Conservation (phyloP, 2,329 filamentous ascomycete genomes). For the Colletotrichum cordylinicola region DNA sequence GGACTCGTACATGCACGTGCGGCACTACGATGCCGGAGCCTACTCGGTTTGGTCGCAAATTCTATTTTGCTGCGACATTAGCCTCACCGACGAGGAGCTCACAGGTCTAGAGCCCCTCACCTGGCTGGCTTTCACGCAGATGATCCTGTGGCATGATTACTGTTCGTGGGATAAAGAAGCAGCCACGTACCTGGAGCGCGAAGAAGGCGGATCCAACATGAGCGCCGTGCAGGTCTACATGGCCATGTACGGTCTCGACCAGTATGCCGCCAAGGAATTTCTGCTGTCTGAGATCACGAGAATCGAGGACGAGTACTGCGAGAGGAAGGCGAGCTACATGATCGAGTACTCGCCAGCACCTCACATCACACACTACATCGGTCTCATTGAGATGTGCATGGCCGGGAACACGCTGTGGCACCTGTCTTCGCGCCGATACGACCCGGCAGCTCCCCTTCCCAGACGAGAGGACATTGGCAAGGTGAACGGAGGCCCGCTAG, state of each 20-base stretch:
- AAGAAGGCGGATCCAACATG: background rate
- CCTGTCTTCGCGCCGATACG: background rate
- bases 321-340: background rate
- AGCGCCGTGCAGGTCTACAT: background rate
- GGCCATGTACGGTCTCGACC: background rate
- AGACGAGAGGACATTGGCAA: background rate
- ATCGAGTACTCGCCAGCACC: background rate
- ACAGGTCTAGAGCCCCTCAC: background rate
- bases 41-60: background rate
- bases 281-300: background rate
- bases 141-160: background rate
- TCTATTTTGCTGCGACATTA: background rate
- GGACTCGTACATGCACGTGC: background rate
- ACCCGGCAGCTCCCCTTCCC: background rate
- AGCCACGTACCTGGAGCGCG: background rate
- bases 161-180: background rate
- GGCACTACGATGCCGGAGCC: background rate
- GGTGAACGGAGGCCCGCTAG: background rate
- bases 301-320: background rate
- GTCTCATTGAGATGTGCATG: background rate
- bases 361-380: slow-evolving; percentile 2
- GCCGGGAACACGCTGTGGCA: slow-evolving; percentile 5
- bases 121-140: background rate
- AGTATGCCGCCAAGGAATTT: background rate
- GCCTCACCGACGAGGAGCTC: background rate